Evolutionary conservation across 1,284 basidiomycete genomes (phyloP), one percentile per base, ranked within the genome.

Genomic region (Microbotryomycetes sp.): DNA sequence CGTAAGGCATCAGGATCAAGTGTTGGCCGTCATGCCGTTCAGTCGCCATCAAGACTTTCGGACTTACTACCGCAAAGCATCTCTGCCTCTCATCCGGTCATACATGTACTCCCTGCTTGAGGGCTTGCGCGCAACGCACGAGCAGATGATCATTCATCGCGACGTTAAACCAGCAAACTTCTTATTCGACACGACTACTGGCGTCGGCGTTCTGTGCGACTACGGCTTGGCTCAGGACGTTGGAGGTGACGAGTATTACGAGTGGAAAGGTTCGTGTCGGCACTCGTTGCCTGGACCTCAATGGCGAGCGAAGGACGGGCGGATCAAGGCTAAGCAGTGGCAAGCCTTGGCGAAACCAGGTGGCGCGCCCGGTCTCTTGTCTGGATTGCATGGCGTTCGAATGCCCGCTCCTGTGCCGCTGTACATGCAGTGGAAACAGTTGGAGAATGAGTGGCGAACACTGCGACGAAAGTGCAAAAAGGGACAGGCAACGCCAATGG

Each of bases 111-210:
- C 89, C 73, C 84, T 99, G 73, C 86, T 98, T 74, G 86, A 88
- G 23, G 92, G 91, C 1, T 76, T 98, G 56, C 85, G 87, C 54
- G 91, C 94, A 70, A 87, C 91, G 24, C 96, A 98, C 74, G 78
- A 83, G n/a, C 81, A 89, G 53, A 84, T 83, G 6, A 88, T 98
- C 72, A 89, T 98, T 54, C 94, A 98, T 76, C 89, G 94, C 41
- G 94, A 98, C 75, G 90, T 98, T 71, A 98, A 98, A 74, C 96
- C 94, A 18, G 94, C 94, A 64, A 98, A 98, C 76, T 98, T 98
- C 73, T 81, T 98, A 31, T 98, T 89, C 75, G 90, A 98, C 75
- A 86, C 90, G 30, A 82, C 82, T 49, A 87, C 85, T 4, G 87
- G 88, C 2, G 79, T 85, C 5, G 94, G 96, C 11, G 89, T 89